phyloP scores from a whole-genome alignment of 2,329 filamentous ascomycete genomes.

The Aaosphaeria pasadenensis region DNA sequence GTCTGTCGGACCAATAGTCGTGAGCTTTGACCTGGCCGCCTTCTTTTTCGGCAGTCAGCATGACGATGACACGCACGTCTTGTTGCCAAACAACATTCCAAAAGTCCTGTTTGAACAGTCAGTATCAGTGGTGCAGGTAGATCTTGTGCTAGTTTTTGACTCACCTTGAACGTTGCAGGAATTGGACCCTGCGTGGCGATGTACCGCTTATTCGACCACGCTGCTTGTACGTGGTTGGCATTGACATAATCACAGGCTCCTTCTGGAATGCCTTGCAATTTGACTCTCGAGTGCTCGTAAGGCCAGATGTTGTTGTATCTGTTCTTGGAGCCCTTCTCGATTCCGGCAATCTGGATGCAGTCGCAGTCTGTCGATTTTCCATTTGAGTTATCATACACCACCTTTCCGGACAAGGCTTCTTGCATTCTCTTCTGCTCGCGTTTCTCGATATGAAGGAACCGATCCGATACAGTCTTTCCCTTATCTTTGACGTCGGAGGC shows the following conservation, averaged over 20 bases:
- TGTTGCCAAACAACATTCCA: conserved; percentile 98
- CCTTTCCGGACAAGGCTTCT: conserved; percentile 65
- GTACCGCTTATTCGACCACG: conserved; percentile 83
- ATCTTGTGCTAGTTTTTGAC: conserved; percentile 25
- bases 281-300: conserved; percentile 90
- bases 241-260: conserved; percentile 92
- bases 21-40: conserved; percentile 94
- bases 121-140: conserved; percentile 3
- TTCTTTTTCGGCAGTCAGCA: conserved; percentile 92
- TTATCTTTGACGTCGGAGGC: conserved; percentile 66
- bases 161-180: conserved; percentile 84
- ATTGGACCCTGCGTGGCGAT: conserved; percentile 94
- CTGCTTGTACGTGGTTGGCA: conserved; percentile 79
- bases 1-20: conserved; percentile 80
- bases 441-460: conserved; percentile 80
- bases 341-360: conserved; percentile 75
- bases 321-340: conserved; percentile 94
- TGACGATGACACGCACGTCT: conserved; percentile 90
- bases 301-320: conserved; percentile 97
- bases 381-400: conserved; percentile 51
- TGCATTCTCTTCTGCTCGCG: conserved; percentile 91
- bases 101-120: conserved; percentile 66
- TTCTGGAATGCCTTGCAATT: conserved; percentile 63
- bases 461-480: conserved; percentile 76
- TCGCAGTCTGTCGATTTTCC: conserved; percentile 36